Base-by-base conservation (phyloP, 2,329 filamentous ascomycete genomes). In the Beauveria scarabaeidicola region DNA sequence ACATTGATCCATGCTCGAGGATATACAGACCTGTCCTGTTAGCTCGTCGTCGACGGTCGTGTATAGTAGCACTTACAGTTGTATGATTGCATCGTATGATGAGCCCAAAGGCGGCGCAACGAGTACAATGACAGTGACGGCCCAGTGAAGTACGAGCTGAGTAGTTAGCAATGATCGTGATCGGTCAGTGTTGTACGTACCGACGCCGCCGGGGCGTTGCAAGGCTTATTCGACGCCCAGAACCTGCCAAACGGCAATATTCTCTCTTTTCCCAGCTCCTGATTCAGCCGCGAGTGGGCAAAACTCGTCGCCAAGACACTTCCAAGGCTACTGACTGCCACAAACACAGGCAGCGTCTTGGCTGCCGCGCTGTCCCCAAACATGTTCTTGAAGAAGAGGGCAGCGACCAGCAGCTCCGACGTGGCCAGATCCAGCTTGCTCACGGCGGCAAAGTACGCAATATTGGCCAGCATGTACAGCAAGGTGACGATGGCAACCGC, bases 251-350 rank as follows among this genome's bases (percentile, higher is more conserved):
- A 87, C 0, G 87, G 87, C 15, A 90, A 67, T 5, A 90, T 74
- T 0, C 86, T 86, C 66, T 90, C 87, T 66, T 87, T 88, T 1
- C 83, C 87, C 48, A 90, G 75, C 69, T 89, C 86, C 63, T 86
- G 83, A 64, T 83, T 85, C 10, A 86, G 65, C 1, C 83, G 76
- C 0, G 82, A 73, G 57, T 85, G 81, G 0, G 81, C 77, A 64
- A 86, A 86, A 61, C 78, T 83, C 50, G 85, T 78, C 21, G 81
- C 81, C 9, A 87, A 71, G 0, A 87, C 81, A 55, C 86, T 86
- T 7, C 84, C 84, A 52, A 86, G 66, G 63, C 84, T 84, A 54
- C 80, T 84, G 38, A 87, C 67, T 0, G 82, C 82, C 1, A 87
- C 82, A 56, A 86, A 83, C 0, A 78, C 81, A 0, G 80, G 79